phyloP scores from a whole-genome alignment of 352 stramenopile species.

The Phytopythium ostracodes region DNA sequence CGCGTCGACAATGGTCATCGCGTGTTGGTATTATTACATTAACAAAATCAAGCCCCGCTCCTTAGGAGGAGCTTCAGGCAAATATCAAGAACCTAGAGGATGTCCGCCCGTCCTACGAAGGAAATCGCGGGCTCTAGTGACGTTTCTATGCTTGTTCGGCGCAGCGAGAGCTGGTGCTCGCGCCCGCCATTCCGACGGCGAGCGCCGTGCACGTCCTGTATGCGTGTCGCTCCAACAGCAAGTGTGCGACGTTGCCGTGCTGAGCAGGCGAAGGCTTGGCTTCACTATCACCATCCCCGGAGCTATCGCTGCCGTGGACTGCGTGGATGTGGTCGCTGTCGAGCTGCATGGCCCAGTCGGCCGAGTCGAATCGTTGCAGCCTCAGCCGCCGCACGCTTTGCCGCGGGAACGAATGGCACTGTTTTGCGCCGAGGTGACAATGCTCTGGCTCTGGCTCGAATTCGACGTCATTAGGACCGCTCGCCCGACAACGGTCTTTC shows the following conservation, averaged over 20 bases:
- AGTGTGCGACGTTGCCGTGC: constrained; percentile 34
- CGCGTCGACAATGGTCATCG: neutral
- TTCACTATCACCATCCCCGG: neutral
- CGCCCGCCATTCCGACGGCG: constrained; percentile 12
- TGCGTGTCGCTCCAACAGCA: constrained; percentile 56
- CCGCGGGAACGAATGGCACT: constrained; percentile 11
- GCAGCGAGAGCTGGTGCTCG: constrained; percentile 18
- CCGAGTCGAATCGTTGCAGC: constrained; percentile 72
- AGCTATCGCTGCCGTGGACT: neutral
- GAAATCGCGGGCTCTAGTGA: too few relatives aligned
- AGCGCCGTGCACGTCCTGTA: constrained; percentile 49
- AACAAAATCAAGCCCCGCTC: neutral
- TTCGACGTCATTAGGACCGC: constrained; percentile 21
- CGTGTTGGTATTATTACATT: neutral
- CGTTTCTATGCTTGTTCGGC: constrained; percentile 15
- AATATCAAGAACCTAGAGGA: too few relatives aligned
- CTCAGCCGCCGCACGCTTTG: constrained; percentile 51
- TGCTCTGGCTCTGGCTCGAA: constrained; percentile 36
- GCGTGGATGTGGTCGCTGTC: constrained; percentile 12
- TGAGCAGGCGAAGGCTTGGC: constrained; percentile 5
- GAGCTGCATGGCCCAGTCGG: constrained; percentile 55
- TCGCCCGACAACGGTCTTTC: constrained; percentile 8
- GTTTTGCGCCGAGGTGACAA: neutral
- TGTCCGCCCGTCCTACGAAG: neutral
- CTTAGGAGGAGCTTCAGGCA: neutral